Evolutionary conservation across 805 yeast species (phyloP).

Genomic region (Sugiyamaella valdiviana): DNA sequence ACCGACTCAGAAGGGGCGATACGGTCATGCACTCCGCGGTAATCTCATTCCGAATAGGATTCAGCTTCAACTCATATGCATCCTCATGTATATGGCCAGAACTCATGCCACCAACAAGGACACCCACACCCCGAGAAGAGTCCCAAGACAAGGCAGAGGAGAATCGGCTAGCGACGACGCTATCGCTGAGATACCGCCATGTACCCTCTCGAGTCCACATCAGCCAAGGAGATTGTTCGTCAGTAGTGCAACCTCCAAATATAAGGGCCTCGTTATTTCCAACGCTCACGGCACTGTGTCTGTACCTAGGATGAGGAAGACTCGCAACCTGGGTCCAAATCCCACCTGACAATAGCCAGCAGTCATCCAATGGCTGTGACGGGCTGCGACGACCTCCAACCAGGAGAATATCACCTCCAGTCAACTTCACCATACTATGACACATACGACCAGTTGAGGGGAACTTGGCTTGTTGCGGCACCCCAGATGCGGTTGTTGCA

Average conservation of each 20-base stretch:
- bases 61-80: not conserved
- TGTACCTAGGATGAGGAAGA: constrained; percentile 43
- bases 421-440: constrained; percentile 43
- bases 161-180: constrained; percentile 22
- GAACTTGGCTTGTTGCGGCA: not conserved
- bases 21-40: constrained; percentile 34
- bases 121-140: constrained; percentile 38
- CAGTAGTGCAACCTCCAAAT: constrained; percentile 43
- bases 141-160: constrained; percentile 37
- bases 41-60: constrained; percentile 19
- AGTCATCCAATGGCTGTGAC: constrained; percentile 38
- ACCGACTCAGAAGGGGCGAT: constrained; percentile 20
- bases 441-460: constrained; percentile 44
- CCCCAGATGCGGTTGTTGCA: too few relatives aligned
- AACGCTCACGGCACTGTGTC: constrained; percentile 43
- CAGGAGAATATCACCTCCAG: constrained; percentile 32
- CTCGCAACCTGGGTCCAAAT: constrained; percentile 39
- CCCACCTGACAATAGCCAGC: constrained; percentile 35
- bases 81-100: not conserved
- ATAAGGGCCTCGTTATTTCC: constrained; percentile 35
- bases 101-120: constrained; percentile 35
- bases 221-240: constrained; percentile 14
- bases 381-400: constrained; percentile 71
- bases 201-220: constrained; percentile 14
- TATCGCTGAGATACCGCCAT: constrained; percentile 23